Evolutionary conservation across 2,329 filamentous ascomycete genomes (phyloP), one percentile per base, ranked within the genome.

Genomic region (Trichoderma simmonsii): DNA sequence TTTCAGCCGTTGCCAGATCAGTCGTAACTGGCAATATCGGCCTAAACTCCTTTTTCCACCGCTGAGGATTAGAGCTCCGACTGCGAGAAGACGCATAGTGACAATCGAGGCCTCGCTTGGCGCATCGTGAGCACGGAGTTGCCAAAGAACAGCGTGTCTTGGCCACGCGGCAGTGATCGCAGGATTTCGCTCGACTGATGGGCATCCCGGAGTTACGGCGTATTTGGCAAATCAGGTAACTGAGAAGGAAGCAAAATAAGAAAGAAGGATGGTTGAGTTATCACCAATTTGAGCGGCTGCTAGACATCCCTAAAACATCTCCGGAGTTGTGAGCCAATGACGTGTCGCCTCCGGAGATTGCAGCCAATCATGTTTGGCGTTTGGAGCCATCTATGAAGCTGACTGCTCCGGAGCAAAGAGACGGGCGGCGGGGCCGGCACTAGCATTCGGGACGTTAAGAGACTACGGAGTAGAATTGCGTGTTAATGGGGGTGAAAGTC

Each of bases 101-200:
- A 18, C 67, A 70, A 2, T 63, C 28, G 3, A 70, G 54, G 8
- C 26, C 30, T 18, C 67, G 67, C 34, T 54, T 61, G 36, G 34
- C 54, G 30, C 67, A 70, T 12, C 68, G 39, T 11, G 21, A 64
- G 15, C 68, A 70, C 24, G 68, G 68, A 64, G 43, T 36, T 3
- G 68, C 48, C 39, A 64, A 48, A 14, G 68, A 70, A 21, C 59
- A 70, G 32, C 68, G 36, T 28, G 68, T 32, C 54, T 70, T 70
- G 39, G 68, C 68, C 30, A 32, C 56, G 18, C 68, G 68, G 39
- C 68, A 70, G 4, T 62, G 26, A 8, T 64, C 24, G 68, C 68
- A 70, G 30, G 68, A 70, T 32, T 64, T 70, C 15, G 39, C 68
- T 56, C 59, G 26, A 28, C 39, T 70, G 18, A 24, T 56, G 4